These are phyloP conservation scores for Nannizziopsis barbatae DNA, from an alignment of 2,329 filamentous ascomycete species.

Conservation along the genomic window DNA sequence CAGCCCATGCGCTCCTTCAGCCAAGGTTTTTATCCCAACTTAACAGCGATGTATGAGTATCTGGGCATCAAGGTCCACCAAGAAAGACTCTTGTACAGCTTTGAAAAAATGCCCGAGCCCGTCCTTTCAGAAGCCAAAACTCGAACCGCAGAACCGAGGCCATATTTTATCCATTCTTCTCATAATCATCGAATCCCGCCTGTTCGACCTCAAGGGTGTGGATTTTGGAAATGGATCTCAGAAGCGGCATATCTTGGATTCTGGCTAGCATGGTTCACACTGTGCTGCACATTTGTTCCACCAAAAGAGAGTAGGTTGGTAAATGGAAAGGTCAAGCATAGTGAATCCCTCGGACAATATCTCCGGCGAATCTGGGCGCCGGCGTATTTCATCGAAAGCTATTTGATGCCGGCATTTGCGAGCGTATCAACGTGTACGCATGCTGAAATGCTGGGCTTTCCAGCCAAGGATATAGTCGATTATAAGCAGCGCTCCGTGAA, in stretches of 20 bases:
- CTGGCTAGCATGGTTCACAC: constrained; percentile 45
- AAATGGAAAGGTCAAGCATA: constrained; percentile 5
- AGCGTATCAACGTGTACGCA: constrained; percentile 47
- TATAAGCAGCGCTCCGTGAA: constrained; percentile 42
- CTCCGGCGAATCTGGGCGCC: constrained; percentile 42
- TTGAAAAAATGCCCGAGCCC: constrained; percentile 28
- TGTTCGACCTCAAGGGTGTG: constrained; percentile 29
- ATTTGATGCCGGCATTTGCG: constrained; percentile 46
- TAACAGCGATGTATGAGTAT: constrained; percentile 47
- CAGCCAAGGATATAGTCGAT: constrained; percentile 42
- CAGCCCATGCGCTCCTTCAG: constrained; percentile 44
- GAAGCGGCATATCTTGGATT: constrained; percentile 38
- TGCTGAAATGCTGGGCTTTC: constrained; percentile 40
- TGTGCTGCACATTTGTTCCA: constrained; percentile 41
- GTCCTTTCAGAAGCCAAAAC: neutral
- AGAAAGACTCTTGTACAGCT: constrained; percentile 45
- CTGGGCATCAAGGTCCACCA: constrained; percentile 42
- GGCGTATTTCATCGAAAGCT: constrained; percentile 37
- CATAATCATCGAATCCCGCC: constrained; percentile 43
- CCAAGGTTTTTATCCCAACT: constrained; percentile 45
- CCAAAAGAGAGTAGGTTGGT: constrained; percentile 22
- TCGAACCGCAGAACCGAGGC: constrained; percentile 13
- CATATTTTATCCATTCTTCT: constrained; percentile 46
- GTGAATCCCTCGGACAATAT: constrained; percentile 43
- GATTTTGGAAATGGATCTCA: constrained; percentile 32